Percentiles rank a stretch among this genome's conserved stretches.
These are phyloP conservation scores for Rhizopogon rudus DNA, from an alignment of 768 basidiomycete genomes.

Conservation along the genomic window DNA sequence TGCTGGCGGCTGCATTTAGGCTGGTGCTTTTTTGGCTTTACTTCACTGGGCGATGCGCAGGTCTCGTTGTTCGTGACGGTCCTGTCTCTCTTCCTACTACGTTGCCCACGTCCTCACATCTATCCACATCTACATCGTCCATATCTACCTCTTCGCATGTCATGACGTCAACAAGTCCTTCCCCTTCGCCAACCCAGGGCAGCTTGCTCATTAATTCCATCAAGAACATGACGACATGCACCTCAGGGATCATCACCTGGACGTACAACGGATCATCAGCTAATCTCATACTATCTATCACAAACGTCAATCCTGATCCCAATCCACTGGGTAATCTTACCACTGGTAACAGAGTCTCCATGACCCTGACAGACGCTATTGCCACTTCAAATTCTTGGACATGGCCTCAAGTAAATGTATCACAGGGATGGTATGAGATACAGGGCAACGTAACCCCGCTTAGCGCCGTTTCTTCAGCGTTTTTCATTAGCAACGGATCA, in stretches of 20 bases:
- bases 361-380: constrained; percentile 22
- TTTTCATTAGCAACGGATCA: constrained; percentile 34
- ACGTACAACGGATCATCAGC: constrained; percentile 28
- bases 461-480: constrained; percentile 20
- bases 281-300: constrained; percentile 31
- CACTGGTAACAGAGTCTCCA: constrained; percentile 6
- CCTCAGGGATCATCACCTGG: constrained; percentile 32
- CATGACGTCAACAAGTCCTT: constrained; percentile 2
- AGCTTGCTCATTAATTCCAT: constrained; percentile 19
- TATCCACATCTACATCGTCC: constrained; percentile 1
- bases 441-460: constrained; percentile 12
- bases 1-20: background rate
- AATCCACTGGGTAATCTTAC: constrained; percentile 12
- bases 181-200: constrained; percentile 8
- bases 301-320: constrained; percentile 24
- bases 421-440: constrained; percentile 45
- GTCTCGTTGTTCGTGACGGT: constrained; percentile 1
- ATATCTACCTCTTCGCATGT: constrained; percentile 3
- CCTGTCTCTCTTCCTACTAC: constrained; percentile 2
- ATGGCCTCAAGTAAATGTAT: constrained; percentile 44
- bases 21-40: background rate
- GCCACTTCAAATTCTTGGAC: constrained; percentile 24
- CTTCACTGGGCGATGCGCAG: background rate
- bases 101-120: background rate
- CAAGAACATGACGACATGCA: constrained; percentile 31